Evolutionary conservation across 768 basidiomycete genomes (phyloP), one percentile per base, ranked within the genome.

Genomic region (Xerocomellus intermedius): DNA sequence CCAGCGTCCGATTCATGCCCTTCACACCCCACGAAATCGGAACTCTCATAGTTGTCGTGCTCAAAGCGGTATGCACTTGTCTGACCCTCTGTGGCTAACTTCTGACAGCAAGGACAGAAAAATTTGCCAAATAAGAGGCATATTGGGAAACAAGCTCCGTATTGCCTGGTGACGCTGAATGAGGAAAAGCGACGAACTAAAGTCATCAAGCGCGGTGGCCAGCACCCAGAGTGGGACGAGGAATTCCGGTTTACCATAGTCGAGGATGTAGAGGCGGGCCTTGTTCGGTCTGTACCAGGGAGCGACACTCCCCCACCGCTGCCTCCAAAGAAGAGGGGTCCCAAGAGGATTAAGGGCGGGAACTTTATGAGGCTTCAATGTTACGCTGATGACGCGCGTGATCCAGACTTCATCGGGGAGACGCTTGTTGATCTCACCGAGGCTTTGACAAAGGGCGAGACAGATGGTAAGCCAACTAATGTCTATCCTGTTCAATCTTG

Each of bases 201-300:
- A 70, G 85, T 93, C n/a, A 88, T 98, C 70, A 95, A 91, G 69
- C 87, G 93, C 30, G 97, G 97, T 47, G 97, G 97, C 17, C 97
- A 99, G 70, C 94, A 97, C 71, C 97, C 97, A 6, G 94, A 94
- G 74, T 99, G 97, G 95, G 97, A 99, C 68, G 94, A 97, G 64
- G 97, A 99, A 74, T 78, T 98, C 65, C 87, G 97, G 41, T 98
- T 98, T 73, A 86, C 87, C 24, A 77, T 99, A 42, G 82, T 79
- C 59, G 95, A 98, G 67, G 92, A 93, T 59, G 73, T 76, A 32
- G 78, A 82, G 30, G 82, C 80, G 60, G 75, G 77, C n/a, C 71
- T 77, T 39, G 75, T 78, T 36, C 73, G 76, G 58, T 74, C 74
- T 48, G 73, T 72, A 9, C 67, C 64, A 24, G 70, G 62, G 26